Evolutionary conservation across 495 filamentous ascomycete genomes (phyloP), one percentile per base, ranked within the genome.

Genomic region (Penicillium ochrochloron): DNA sequence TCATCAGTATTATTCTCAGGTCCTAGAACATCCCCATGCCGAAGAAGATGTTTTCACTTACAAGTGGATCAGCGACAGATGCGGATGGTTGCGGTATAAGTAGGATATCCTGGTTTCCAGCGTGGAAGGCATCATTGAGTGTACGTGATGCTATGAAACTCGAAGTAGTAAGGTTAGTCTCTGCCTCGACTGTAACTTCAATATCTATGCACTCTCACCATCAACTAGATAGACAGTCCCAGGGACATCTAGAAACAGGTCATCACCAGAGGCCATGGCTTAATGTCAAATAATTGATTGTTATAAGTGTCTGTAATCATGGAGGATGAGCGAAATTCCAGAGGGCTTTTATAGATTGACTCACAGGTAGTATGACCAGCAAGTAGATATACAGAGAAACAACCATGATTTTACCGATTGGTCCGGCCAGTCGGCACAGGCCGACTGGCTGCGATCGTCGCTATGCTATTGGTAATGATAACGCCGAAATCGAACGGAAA

Each of bases 151-250:
- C 69, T 71, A 46, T n/a, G 31, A 23, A 5, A n/a, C 25, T 41
- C n/a, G n/a, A n/a, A n/a, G n/a, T 0, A 19, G 35, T 15, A 66
- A 48, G 65, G 59, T 57, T 29, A 50, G 14, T 31, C 10, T n/a
- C 8, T 9, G 1, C 7, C 7, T 31, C 12, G 31, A 17, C 5
- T 17, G 31, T 11, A 27, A n/a, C 35, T 17, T 19, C 8, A n/a
- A 34, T 29, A 46, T 31, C 29, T 41, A 51, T 25, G 19, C 11
- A 19, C 37, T 53, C 42, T 11, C 60, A 70, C 72, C 56, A 27
- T 74, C 73, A 12, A 77, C 70, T 14, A 77, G 48, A 61, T 72
- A 75, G 5, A 75, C 69, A 2, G 75, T 76, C 19, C 75, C 75
- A 11, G 75, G 75, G 14, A 76, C 73, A 62, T 74, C 75, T 0